These are phyloP conservation scores for Fusarium equiseti DNA, from an alignment of 2,329 filamentous ascomycete species.

Conservation along the genomic window DNA sequence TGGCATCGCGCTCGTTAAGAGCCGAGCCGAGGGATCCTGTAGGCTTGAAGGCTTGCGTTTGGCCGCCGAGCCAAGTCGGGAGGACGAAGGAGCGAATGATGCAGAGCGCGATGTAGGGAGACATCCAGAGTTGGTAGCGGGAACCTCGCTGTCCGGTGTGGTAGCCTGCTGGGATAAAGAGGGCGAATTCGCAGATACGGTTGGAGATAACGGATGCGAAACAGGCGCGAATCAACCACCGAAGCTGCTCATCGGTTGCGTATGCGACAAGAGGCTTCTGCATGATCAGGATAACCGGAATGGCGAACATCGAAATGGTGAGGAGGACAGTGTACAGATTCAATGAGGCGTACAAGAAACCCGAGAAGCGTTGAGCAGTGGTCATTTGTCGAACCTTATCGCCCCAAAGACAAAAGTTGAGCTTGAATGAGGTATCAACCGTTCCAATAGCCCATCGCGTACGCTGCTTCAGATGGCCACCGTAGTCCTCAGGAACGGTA, in stretches of 20 bases:
- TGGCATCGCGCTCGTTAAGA: constrained; percentile 69
- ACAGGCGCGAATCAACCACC: constrained; percentile 68
- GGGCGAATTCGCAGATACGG: constrained; percentile 67
- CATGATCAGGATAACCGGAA: constrained; percentile 69
- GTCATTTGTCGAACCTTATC: constrained; percentile 65
- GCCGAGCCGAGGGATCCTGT: constrained; percentile 68
- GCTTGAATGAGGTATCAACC: constrained; percentile 69
- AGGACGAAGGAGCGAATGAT: constrained; percentile 69
- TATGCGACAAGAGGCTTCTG: constrained; percentile 70
- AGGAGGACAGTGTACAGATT: constrained; percentile 68
- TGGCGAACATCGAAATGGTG: constrained; percentile 66
- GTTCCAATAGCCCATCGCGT: constrained; percentile 68
- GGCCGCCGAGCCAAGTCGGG: constrained; percentile 70
- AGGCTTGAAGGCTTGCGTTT: constrained; percentile 69
- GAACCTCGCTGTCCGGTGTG: constrained; percentile 68
- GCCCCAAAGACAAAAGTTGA: constrained; percentile 70
- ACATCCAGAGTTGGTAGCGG: constrained; percentile 72
- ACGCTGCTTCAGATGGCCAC: constrained; percentile 67
- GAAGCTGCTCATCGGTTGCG: constrained; percentile 64
- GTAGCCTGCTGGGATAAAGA: constrained; percentile 70
- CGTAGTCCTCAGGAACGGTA: constrained; percentile 68
- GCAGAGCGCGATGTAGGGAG: constrained; percentile 69
- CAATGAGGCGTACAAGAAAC: constrained; percentile 68
- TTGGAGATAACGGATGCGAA: constrained; percentile 64
- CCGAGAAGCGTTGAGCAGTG: constrained; percentile 68